A percentile compares a stretch with the other conserved stretches of the same genome.
These are phyloP conservation scores for Epichloe brachyelytri DNA, from an alignment of 2,329 filamentous ascomycete genomes.

Conservation along the genomic window DNA sequence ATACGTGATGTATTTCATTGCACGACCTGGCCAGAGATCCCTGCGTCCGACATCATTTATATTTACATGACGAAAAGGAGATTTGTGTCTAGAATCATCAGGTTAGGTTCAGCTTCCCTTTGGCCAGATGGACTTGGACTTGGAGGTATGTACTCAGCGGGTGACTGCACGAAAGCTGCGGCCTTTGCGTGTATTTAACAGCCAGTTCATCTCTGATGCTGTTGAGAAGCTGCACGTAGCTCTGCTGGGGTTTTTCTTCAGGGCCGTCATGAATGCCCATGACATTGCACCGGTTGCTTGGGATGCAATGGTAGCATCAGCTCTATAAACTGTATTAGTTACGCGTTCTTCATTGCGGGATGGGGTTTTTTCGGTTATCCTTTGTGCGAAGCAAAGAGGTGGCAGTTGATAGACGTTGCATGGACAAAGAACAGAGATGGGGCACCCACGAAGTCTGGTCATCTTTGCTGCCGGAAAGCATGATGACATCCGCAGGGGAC, in stretches of 20 bases:
- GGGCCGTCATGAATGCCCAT: constrained; percentile 84
- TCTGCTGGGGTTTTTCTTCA: constrained; percentile 96
- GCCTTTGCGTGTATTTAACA: constrained; percentile 84
- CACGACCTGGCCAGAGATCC: not conserved
- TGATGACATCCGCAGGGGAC: constrained; percentile 86
- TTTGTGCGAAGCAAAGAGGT: not conserved
- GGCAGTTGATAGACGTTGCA: not conserved
- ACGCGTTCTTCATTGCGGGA: not conserved
- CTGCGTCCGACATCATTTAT: constrained; percentile 1
- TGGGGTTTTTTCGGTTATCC: not conserved
- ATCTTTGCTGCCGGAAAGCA: constrained; percentile 97
- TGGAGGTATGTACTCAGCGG: constrained; percentile 61
- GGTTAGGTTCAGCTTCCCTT: constrained; percentile 7
- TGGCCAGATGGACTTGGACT: constrained; percentile 4
- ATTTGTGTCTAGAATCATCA: constrained; percentile 36
- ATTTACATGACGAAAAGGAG: constrained; percentile 49
- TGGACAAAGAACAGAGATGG: constrained; percentile 8
- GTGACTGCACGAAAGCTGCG: constrained; percentile 93
- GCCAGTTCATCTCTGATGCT: constrained; percentile 88
- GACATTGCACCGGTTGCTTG: constrained; percentile 97
- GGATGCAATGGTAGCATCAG: constrained; percentile 81
- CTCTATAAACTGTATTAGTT: constrained; percentile 34
- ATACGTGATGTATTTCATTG: not conserved
- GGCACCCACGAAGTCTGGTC: constrained; percentile 75
- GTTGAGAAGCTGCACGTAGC: constrained; percentile 92